Evolutionary conservation across 1,139 yeast genomes (phyloP).

Genomic region (Suhomyces wounanorum): DNA sequence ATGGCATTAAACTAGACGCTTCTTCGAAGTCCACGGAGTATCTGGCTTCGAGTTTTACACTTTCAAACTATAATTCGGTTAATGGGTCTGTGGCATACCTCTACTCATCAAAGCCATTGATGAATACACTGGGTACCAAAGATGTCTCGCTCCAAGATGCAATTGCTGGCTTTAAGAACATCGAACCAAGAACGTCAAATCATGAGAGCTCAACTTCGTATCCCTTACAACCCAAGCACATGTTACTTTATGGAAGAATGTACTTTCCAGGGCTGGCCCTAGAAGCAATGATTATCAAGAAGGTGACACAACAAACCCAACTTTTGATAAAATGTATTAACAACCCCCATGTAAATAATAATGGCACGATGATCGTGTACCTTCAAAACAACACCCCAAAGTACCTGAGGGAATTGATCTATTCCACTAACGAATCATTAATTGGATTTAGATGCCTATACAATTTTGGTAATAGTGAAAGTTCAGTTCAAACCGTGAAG

Average conservation of each 20-base stretch:
- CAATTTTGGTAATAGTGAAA: constrained; percentile 54
- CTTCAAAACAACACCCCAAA: constrained; percentile 69
- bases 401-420: constrained; percentile 74
- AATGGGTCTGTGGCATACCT: constrained; percentile 85
- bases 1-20: constrained; percentile 64
- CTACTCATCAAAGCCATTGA: constrained; percentile 64
- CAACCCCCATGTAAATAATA: constrained; percentile 59
- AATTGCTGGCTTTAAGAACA: constrained; percentile 71
- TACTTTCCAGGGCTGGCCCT: constrained; percentile 84
- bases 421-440: constrained; percentile 88
- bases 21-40: constrained; percentile 71
- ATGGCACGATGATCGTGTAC: constrained; percentile 66
- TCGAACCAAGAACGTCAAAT: constrained; percentile 43
- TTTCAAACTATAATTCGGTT: constrained; percentile 66
- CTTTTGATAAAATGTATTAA: constrained; percentile 73
- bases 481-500: constrained; percentile 25
- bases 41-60: constrained; percentile 74
- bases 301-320: constrained; percentile 63
- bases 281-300: constrained; percentile 83
- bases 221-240: constrained; percentile 2
- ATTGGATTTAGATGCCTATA: constrained; percentile 80
- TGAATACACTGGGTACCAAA: constrained; percentile 52
- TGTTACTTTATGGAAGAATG: constrained; percentile 72
- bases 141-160: constrained; percentile 67
- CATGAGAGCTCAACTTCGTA: neutral